A percentile compares a stretch with the other conserved stretches of the same genome.
Conservation (phyloP, 1,284 basidiomycete genomes). For the Cerrena zonata region DNA sequence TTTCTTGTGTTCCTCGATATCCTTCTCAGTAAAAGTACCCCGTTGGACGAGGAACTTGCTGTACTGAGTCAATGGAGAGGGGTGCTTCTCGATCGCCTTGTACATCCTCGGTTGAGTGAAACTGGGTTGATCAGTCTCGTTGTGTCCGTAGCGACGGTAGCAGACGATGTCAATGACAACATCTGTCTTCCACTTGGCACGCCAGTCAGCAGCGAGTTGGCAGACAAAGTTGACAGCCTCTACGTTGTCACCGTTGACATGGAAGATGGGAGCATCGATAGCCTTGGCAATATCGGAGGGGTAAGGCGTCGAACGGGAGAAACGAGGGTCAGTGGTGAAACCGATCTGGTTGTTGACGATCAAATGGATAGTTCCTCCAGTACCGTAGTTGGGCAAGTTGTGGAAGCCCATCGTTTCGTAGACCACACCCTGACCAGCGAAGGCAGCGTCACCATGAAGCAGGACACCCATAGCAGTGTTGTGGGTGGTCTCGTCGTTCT, state of each 20-base stretch:
- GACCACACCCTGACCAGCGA: constrained; percentile 96
- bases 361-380: constrained; percentile 95
- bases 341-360: constrained; percentile 99
- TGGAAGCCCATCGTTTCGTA: constrained; percentile 99
- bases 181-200: constrained; percentile 98
- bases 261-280: constrained; percentile 98
- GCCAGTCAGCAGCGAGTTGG: constrained; percentile 95
- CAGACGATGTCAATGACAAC: constrained; percentile 98
- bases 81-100: constrained; percentile 92
- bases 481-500: constrained; percentile 76
- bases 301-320: constrained; percentile 96
- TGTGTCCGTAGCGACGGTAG: constrained; percentile 97
- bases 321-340: constrained; percentile 98
- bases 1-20: constrained; percentile 97
- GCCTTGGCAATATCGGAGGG: constrained; percentile 99
- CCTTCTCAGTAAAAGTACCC: constrained; percentile 90
- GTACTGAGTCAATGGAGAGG: constrained; percentile 88
- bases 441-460: constrained; percentile 97
- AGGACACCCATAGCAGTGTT: constrained; percentile 88
- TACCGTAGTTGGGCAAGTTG: constrained; percentile 91
- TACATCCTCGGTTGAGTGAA: constrained; percentile 99
- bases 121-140: constrained; percentile 97
- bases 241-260: constrained; percentile 98
- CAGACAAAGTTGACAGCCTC: constrained; percentile 98
- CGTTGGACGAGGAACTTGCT: constrained; percentile 86